Evolutionary conservation across 2,329 filamentous ascomycete genomes (phyloP).

Genomic region (Pseudopithomyces chartarum): DNA sequence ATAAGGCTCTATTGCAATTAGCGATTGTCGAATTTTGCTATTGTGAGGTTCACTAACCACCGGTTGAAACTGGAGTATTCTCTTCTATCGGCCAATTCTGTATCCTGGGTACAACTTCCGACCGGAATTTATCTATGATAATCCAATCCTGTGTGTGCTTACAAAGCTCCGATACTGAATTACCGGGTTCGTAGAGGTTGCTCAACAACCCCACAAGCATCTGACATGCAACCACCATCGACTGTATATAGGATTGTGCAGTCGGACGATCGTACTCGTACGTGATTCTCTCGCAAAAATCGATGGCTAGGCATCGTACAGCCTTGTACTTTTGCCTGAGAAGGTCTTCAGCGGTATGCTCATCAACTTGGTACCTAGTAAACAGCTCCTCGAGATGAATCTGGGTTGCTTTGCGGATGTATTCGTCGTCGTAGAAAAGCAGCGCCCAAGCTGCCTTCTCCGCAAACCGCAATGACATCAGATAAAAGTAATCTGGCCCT

Average conservation of each 20-base stretch:
- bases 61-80: constrained; percentile 34
- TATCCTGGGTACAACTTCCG: constrained; percentile 29
- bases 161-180: constrained; percentile 23
- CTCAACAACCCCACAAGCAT: constrained; percentile 26
- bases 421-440: constrained; percentile 36
- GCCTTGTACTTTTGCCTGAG: constrained; percentile 26
- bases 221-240: constrained; percentile 28
- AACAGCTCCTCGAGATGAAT: constrained; percentile 31
- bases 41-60: constrained; percentile 11
- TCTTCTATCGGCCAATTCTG: constrained; percentile 33
- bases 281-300: constrained; percentile 26
- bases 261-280: constrained; percentile 30
- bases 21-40: not conserved
- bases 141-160: constrained; percentile 26
- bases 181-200: constrained; percentile 23
- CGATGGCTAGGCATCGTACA: constrained; percentile 21
- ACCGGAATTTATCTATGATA: constrained; percentile 27
- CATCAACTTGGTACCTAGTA: constrained; percentile 16
- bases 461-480: constrained; percentile 22
- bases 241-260: constrained; percentile 28
- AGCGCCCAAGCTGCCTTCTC: constrained; percentile 26
- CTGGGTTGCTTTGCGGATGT: constrained; percentile 28
- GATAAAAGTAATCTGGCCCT: constrained; percentile 27
- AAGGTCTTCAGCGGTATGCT: constrained; percentile 18
- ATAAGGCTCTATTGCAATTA: constrained; percentile 26